These are phyloP conservation scores for Globisporangium rhizosaccharum DNA, from an alignment of 352 stramenopile genomes.

Conservation along the genomic window DNA sequence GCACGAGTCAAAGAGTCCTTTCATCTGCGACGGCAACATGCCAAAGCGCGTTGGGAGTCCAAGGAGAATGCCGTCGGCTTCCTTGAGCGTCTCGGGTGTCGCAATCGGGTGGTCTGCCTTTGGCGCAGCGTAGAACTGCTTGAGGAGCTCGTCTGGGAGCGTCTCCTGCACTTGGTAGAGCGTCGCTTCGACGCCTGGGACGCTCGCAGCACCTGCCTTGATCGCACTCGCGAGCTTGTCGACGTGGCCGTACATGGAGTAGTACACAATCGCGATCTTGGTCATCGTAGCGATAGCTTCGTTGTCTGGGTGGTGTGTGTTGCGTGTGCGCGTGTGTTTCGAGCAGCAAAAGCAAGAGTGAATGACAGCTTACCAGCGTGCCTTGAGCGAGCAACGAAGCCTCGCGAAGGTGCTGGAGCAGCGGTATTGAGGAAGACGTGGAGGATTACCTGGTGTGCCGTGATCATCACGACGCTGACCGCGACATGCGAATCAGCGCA, in stretches of 20 bases:
- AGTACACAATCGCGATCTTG: conserved; percentile 77
- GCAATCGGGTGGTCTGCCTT: conserved; percentile 54
- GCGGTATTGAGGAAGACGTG: too few species aligned
- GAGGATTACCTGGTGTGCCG: too few species aligned
- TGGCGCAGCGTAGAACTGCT: conserved; percentile 57
- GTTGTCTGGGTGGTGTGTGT: neutral
- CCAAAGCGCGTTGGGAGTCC: conserved; percentile 80
- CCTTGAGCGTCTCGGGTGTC: conserved; percentile 46
- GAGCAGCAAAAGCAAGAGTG: conserved; percentile 1
- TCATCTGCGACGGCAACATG: conserved; percentile 75
- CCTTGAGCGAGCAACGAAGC: neutral
- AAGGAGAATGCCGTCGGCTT: conserved; percentile 80
- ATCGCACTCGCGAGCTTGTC: conserved; percentile 55
- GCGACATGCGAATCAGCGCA: too few species aligned
- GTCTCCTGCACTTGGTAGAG: conserved; percentile 78
- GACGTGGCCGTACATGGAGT: conserved; percentile 84
- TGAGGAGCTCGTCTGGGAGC: conserved; percentile 64
- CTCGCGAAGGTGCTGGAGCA: too few species aligned
- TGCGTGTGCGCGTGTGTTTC: too few species aligned
- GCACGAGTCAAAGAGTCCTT: conserved; percentile 75
- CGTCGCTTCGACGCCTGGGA: conserved; percentile 40
- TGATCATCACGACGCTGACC: too few species aligned
- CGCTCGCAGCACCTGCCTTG: conserved; percentile 50
- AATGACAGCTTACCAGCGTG: too few species aligned
- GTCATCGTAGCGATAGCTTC: conserved; percentile 16